Conservation (phyloP, 2,329 filamentous ascomycete genomes). For the Fusarium robinianum region DNA sequence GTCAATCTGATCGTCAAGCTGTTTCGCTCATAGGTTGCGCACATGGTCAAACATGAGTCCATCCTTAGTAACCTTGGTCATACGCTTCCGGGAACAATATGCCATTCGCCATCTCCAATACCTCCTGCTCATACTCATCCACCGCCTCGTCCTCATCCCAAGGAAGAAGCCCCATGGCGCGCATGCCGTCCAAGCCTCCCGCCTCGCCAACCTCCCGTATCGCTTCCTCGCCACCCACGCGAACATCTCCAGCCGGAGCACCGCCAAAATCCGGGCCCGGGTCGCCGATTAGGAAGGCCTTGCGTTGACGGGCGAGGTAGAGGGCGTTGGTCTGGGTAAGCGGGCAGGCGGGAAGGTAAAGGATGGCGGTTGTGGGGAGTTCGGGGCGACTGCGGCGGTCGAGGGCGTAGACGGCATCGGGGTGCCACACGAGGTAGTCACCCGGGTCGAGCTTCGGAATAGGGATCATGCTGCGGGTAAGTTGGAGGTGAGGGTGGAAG, state of each 20-base stretch:
- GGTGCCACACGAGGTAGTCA: constrained; percentile 78
- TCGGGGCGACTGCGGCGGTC: constrained; percentile 50
- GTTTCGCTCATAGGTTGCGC: neutral
- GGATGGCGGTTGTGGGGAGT: constrained; percentile 36
- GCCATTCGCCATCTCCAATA: constrained; percentile 45
- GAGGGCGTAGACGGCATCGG: constrained; percentile 71
- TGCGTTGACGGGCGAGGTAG: constrained; percentile 49
- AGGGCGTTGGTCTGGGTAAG: constrained; percentile 49
- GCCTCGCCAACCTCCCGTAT: constrained; percentile 46
- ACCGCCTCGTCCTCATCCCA: constrained; percentile 46
- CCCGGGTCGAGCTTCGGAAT: constrained; percentile 71
- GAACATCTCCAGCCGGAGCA: constrained; percentile 41
- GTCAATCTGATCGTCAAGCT: neutral
- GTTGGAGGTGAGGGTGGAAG: constrained; percentile 71
- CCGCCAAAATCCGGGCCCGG: constrained; percentile 48
- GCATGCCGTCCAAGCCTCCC: constrained; percentile 46
- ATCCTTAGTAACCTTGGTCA: constrained; percentile 28
- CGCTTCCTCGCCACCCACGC: constrained; percentile 42
- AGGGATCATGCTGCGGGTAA: constrained; percentile 68
- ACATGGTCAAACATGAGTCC: neutral
- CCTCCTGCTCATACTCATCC: constrained; percentile 40
- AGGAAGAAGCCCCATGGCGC: constrained; percentile 48
- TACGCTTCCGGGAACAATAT: constrained; percentile 49
- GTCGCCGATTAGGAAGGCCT: constrained; percentile 47
- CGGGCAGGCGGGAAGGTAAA: constrained; percentile 49